phyloP scores from a whole-genome alignment of 2,329 filamentous ascomycete species.

The Pseudopithomyces chartarum region DNA sequence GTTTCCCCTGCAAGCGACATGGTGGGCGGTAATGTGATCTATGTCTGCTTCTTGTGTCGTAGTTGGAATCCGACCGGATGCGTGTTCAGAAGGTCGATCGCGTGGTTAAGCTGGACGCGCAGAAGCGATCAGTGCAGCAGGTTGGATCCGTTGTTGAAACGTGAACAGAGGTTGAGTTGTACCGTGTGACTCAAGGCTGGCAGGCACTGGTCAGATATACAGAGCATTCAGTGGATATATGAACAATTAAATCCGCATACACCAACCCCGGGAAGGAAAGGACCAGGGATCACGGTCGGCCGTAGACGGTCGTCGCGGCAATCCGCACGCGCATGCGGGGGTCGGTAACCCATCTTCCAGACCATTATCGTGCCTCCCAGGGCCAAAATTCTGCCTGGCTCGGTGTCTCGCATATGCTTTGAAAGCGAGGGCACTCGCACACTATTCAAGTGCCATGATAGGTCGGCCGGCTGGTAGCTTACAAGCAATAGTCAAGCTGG shows the following conservation, averaged over 20 bases:
- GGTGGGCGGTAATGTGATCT: not conserved
- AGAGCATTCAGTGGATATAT: not conserved
- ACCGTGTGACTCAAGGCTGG: not conserved
- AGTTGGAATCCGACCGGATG: not conserved
- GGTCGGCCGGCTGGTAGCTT: too few relatives aligned
- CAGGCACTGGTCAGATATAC: not conserved
- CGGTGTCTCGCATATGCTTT: not conserved
- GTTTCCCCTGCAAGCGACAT: constrained; percentile 27
- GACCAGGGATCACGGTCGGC: not conserved
- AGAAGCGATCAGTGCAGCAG: not conserved
- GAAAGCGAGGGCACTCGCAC: too few relatives aligned
- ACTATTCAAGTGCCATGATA: too few relatives aligned
- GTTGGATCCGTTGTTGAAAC: constrained; percentile 2
- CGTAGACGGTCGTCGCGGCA: constrained; percentile 1
- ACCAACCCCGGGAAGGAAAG: not conserved
- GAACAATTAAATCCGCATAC: constrained; percentile 1
- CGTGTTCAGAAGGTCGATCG: not conserved
- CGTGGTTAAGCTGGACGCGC: not conserved
- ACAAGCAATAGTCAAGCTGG: too few relatives aligned
- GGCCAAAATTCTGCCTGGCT: not conserved
- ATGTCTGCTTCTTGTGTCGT: not conserved
- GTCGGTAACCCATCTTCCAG: not conserved
- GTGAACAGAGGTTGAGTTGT: not conserved
- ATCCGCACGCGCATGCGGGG: not conserved
- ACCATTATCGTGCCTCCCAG: not conserved